A percentile compares a stretch with the other conserved stretches of the same genome.
These are phyloP conservation scores for Antonospora locustae DNA, from an alignment of 371 early-diverging fungal genomes.

Conservation along the genomic window DNA sequence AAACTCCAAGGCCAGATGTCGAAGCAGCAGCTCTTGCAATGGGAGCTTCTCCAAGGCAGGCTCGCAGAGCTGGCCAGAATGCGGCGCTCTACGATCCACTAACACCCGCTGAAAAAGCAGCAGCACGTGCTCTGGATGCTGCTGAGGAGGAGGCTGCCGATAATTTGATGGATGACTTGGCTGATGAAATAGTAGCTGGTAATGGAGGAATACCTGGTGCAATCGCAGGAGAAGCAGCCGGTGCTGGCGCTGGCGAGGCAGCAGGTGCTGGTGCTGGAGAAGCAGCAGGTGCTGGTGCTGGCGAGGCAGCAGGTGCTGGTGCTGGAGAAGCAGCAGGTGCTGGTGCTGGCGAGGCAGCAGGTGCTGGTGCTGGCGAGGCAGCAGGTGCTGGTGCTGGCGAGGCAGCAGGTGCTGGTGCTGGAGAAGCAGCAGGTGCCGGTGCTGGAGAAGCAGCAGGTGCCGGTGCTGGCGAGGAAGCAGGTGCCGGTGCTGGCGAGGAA, in stretches of 20 bases:
- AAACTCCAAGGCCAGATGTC: not conserved
- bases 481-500: slow-evolving; percentile 13
- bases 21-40: slow-evolving; percentile 5
- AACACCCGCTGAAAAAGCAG: not conserved
- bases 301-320: not conserved
- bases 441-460: not conserved
- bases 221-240: not conserved
- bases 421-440: not conserved
- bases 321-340: slow-evolving; percentile 1
- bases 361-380: not conserved
- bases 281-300: not conserved
- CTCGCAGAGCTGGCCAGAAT: not conserved
- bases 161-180: not conserved
- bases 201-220: not conserved
- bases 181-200: not conserved
- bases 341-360: not conserved
- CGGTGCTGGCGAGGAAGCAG: not conserved
- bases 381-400: not conserved
- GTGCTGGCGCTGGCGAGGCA: not conserved
- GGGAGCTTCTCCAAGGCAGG: slow-evolving; percentile 1
- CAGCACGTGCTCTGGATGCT: not conserved
- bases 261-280: not conserved
- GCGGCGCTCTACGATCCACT: not conserved
- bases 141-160: not conserved
- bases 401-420: not conserved